A percentile compares a stretch with the other conserved stretches of the same genome.
phyloP scores from a whole-genome alignment of 768 basidiomycete genomes.

The Lanmaoa pseudosensibilis region DNA sequence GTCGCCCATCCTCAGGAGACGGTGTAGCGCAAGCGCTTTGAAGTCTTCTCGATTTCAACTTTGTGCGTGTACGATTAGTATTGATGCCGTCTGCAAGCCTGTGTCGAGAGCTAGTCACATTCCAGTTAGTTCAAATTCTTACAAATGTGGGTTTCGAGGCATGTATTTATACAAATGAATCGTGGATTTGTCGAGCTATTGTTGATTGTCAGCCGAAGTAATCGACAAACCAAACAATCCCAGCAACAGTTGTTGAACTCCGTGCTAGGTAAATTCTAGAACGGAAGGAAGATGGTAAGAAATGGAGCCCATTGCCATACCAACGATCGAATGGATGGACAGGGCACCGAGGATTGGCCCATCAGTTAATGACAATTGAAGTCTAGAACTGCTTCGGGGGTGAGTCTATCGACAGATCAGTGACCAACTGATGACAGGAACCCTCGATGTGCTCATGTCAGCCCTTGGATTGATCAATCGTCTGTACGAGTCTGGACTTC shows the following conservation, averaged over 20 bases:
- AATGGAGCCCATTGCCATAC: neutral
- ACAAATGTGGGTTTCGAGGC: neutral
- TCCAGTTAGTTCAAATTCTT: neutral
- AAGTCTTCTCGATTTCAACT: neutral
- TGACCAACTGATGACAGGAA: neutral
- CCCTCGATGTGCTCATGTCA: constrained; percentile 9
- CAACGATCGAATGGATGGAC: neutral
- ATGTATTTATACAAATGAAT: constrained; percentile 10
- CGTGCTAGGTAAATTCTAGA: neutral
- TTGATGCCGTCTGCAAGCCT: neutral
- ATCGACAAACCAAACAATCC: neutral
- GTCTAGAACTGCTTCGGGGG: constrained; percentile 9
- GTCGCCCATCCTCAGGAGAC: constrained; percentile 44
- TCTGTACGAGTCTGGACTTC: constrained; percentile 2
- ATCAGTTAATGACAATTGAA: neutral
- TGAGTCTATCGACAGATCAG: neutral
- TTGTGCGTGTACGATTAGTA: constrained; percentile 20
- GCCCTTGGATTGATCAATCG: constrained; percentile 12
- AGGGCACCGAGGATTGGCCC: neutral
- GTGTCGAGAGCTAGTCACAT: neutral
- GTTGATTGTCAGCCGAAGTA: neutral
- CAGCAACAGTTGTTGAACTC: neutral
- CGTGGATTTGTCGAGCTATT: neutral
- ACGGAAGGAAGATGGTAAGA: neutral
- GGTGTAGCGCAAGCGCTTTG: constrained; percentile 1